These are phyloP conservation scores for Ceratobasidium theobromae DNA, from an alignment of 1,284 basidiomycete genomes.

Conservation along the genomic window DNA sequence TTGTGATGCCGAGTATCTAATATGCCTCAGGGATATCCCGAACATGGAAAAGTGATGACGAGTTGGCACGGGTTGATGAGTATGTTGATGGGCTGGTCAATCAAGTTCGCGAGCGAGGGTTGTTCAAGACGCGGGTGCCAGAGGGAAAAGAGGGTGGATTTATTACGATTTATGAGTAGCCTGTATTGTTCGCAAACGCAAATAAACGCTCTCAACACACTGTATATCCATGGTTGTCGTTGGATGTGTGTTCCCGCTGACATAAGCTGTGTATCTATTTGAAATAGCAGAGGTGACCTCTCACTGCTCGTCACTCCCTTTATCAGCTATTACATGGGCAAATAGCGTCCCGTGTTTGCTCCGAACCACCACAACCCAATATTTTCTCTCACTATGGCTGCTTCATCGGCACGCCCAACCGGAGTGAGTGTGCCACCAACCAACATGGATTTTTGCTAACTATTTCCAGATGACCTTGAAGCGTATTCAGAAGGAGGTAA, in stretches of 20 bases:
- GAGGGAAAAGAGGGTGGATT: slow-evolving; percentile 61
- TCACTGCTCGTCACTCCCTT: background rate
- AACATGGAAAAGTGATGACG: slow-evolving; percentile 23
- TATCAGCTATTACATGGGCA: background rate
- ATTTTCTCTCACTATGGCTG: background rate
- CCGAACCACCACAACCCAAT: background rate
- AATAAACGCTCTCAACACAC: too few species aligned
- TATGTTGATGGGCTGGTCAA: slow-evolving; percentile 49
- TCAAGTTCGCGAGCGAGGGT: slow-evolving; percentile 55
- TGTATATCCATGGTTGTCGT: too few species aligned
- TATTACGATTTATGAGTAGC: slow-evolving; percentile 4
- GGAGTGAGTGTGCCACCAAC: slow-evolving; percentile 4
- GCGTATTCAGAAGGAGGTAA: slow-evolving; percentile 77
- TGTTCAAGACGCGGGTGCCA: slow-evolving; percentile 67
- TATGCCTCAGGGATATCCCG: slow-evolving; percentile 34
- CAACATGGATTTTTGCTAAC: background rate
- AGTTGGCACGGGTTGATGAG: slow-evolving; percentile 20
- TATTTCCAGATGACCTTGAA: slow-evolving; percentile 71
- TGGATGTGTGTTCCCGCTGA: too few species aligned
- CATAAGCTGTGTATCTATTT: background rate
- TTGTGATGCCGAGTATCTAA: background rate
- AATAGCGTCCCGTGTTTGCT: background rate
- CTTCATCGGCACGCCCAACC: background rate
- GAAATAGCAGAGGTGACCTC: background rate
- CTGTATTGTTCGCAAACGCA: background rate